phyloP scores from a whole-genome alignment of 2,329 filamentous ascomycete genomes.

The Monosporascus cannonballus region DNA sequence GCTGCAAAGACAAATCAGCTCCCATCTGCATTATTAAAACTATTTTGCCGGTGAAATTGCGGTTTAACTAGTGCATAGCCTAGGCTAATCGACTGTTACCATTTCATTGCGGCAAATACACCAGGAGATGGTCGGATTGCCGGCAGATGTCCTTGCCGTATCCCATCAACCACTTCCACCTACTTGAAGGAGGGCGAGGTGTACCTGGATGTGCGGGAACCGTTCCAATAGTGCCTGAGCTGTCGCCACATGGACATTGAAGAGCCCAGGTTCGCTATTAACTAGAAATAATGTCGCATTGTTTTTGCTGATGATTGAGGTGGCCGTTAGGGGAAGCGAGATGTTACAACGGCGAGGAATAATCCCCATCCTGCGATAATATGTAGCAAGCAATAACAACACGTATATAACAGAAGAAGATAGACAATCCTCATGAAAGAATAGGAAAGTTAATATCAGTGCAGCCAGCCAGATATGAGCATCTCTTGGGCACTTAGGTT shows the following conservation, averaged over 20 bases:
- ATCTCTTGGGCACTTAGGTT: too few species aligned
- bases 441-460: too few species aligned
- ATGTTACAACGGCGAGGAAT: background rate
- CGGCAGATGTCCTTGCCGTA: conserved; percentile 13
- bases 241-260: conserved; percentile 12
- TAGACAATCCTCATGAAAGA: too few species aligned
- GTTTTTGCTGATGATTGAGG: conserved; percentile 9
- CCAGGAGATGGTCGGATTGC: conserved; percentile 6
- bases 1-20: conserved; percentile 12
- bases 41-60: conserved; percentile 20
- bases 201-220: conserved; percentile 11
- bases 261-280: conserved; percentile 11
- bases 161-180: background rate
- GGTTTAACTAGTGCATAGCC: conserved; percentile 7
- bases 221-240: conserved; percentile 12
- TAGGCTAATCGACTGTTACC: conserved; percentile 6
- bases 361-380: too few species aligned
- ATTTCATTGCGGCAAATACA: conserved; percentile 12
- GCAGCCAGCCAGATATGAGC: too few species aligned
- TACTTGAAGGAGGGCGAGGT: conserved; percentile 11
- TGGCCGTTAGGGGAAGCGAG: background rate
- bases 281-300: conserved; percentile 14
- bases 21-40: conserved; percentile 8
- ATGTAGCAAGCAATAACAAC: too few species aligned
- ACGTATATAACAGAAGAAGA: too few species aligned